Conservation (phyloP, 2,329 filamentous ascomycete species). For the Xylariales sp. region DNA sequence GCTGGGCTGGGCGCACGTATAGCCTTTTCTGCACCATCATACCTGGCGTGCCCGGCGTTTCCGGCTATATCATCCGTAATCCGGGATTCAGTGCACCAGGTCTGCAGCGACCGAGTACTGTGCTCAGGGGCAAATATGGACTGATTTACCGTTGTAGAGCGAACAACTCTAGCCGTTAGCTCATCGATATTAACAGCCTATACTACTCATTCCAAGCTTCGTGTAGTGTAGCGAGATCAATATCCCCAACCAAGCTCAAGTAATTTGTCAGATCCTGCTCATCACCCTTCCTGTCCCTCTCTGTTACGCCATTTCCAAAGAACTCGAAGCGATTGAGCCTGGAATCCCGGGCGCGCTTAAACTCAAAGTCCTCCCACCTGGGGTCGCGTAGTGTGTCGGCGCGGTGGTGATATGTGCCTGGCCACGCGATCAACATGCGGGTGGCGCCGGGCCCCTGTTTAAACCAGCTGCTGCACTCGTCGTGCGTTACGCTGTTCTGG, state of each 20-base stretch:
- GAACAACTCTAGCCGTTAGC: too few relatives aligned
- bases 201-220: slow-evolving; percentile 12
- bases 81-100: too few relatives aligned
- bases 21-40: too few relatives aligned
- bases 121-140: too few relatives aligned
- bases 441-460: slow-evolving; percentile 2
- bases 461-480: slow-evolving; percentile 14
- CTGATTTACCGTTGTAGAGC: too few relatives aligned
- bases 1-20: too few relatives aligned
- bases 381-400: slow-evolving; percentile 1
- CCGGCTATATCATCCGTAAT: too few relatives aligned
- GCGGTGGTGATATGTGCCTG: background rate
- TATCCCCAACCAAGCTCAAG: slow-evolving; percentile 13
- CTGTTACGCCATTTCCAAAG: slow-evolving; percentile 4
- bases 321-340: slow-evolving; percentile 15
- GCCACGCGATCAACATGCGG: slow-evolving; percentile 12
- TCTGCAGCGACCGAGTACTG: too few relatives aligned
- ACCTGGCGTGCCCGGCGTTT: too few relatives aligned
- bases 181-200: too few relatives aligned
- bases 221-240: slow-evolving; percentile 4
- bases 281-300: background rate
- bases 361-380: slow-evolving; percentile 13
- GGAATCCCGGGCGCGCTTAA: background rate
- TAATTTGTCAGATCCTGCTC: slow-evolving; percentile 9
- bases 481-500: slow-evolving; percentile 11